Percentiles rank a stretch among this genome's conserved stretches.
Conservation (phyloP, 441 rosid genomes). For the Populus hybrid region DNA sequence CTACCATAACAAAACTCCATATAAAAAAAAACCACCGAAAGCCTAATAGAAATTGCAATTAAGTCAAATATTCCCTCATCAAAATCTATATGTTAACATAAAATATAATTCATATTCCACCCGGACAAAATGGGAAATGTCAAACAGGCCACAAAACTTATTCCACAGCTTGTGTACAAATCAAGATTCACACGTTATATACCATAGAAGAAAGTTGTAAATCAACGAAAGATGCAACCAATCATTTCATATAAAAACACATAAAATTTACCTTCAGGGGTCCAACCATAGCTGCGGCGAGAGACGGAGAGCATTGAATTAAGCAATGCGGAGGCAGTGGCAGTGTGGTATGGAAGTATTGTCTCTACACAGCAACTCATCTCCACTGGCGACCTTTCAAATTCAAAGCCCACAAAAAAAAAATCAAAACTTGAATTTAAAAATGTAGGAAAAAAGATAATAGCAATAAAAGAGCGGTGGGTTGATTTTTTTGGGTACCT, state of each 20-base stretch:
- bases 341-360: slow-evolving; percentile 80
- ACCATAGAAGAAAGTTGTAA: not conserved
- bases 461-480: not conserved
- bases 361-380: slow-evolving; percentile 73
- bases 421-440: not conserved
- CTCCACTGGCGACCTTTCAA: slow-evolving; percentile 68
- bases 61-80: not conserved
- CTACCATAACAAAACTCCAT: not conserved
- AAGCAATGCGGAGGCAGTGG: slow-evolving; percentile 87
- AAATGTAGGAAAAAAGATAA: not conserved
- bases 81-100: not conserved
- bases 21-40: not conserved
- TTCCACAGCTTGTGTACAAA: too few species aligned
- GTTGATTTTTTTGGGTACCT: slow-evolving; percentile 36
- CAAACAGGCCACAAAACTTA: too few species aligned
- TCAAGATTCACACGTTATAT: too few species aligned
- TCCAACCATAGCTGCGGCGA: slow-evolving; percentile 52
- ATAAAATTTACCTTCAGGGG: slow-evolving; percentile 55
- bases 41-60: not conserved
- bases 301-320: slow-evolving; percentile 81
- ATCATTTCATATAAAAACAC: not conserved
- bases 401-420: not conserved
- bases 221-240: not conserved
- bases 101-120: not conserved
- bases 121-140: not conserved